phyloP scores from a whole-genome alignment of 257 asterid species.

The Solanum pinnatisectum region DNA sequence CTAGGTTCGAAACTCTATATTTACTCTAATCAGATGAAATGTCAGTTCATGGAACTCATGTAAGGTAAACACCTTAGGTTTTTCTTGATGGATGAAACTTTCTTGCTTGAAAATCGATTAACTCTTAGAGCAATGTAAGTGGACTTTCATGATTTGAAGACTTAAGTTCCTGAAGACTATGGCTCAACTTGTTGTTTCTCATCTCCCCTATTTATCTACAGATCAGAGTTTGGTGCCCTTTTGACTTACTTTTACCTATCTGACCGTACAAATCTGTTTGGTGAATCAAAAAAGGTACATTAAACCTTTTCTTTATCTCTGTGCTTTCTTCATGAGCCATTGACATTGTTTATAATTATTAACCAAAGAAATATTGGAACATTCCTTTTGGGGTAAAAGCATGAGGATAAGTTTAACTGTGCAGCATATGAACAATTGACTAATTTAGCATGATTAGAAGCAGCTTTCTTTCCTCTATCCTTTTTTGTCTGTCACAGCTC shows the following conservation, averaged over 20 bases:
- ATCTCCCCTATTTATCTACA: conserved; percentile 14
- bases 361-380: neutral
- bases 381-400: neutral
- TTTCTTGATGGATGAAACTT: conserved; percentile 58
- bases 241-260: conserved; percentile 64
- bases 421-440: neutral
- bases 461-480: neutral
- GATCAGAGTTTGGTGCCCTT: conserved; percentile 86
- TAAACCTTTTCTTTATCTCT: neutral
- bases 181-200: neutral
- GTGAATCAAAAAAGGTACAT: conserved; percentile 73
- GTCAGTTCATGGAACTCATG: neutral
- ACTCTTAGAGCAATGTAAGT: conserved; percentile 82
- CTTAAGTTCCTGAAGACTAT: neutral
- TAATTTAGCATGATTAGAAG: neutral
- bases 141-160: neutral
- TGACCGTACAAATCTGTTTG: conserved; percentile 81
- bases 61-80: conserved; percentile 39
- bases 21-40: neutral
- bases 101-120: conserved; percentile 71
- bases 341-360: neutral
- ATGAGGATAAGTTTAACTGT: neutral
- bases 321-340: neutral
- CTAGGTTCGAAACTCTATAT: conserved; percentile 37
- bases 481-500: neutral